These are phyloP conservation scores for Albophoma yamanashiensis DNA, from an alignment of 2,329 filamentous ascomycete species.

Conservation along the genomic window DNA sequence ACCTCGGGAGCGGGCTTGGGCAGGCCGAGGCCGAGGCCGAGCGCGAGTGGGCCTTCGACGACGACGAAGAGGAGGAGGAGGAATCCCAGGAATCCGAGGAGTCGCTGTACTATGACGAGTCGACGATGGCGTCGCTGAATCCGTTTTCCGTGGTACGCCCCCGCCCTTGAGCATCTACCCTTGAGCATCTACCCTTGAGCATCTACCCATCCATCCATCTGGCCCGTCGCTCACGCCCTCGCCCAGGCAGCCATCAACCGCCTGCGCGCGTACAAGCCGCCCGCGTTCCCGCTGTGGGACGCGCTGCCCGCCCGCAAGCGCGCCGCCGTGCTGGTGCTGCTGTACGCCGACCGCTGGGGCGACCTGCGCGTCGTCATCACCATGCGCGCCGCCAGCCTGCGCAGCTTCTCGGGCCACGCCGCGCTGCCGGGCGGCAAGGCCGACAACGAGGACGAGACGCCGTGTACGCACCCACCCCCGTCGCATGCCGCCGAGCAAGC, in stretches of 20 bases:
- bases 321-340: slow-evolving; percentile 77
- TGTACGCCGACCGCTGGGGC: slow-evolving; percentile 76
- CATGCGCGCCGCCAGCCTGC: slow-evolving; percentile 52
- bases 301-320: slow-evolving; percentile 52
- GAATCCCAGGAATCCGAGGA: slow-evolving; percentile 23
- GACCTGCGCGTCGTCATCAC: slow-evolving; percentile 65
- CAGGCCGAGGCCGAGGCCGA: slow-evolving; percentile 3
- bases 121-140: slow-evolving; percentile 46
- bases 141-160: slow-evolving; percentile 39
- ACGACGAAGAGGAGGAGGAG: slow-evolving; percentile 10
- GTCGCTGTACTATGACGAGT: slow-evolving; percentile 46
- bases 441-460: slow-evolving; percentile 45
- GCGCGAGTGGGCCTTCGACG: not conserved
- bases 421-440: slow-evolving; percentile 75
- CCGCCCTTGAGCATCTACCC: not conserved
- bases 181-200: no score
- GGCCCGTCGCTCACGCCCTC: not conserved
- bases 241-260: slow-evolving; percentile 46
- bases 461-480: slow-evolving; percentile 48
- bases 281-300: slow-evolving; percentile 52
- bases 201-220: slow-evolving; percentile 6
- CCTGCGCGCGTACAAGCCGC: slow-evolving; percentile 49
- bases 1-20: slow-evolving; percentile 3
- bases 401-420: slow-evolving; percentile 72
- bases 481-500: no score